These are phyloP conservation scores for Excoecaria cochinchinensis DNA, from an alignment of 345 rosid species.

Conservation along the genomic window DNA sequence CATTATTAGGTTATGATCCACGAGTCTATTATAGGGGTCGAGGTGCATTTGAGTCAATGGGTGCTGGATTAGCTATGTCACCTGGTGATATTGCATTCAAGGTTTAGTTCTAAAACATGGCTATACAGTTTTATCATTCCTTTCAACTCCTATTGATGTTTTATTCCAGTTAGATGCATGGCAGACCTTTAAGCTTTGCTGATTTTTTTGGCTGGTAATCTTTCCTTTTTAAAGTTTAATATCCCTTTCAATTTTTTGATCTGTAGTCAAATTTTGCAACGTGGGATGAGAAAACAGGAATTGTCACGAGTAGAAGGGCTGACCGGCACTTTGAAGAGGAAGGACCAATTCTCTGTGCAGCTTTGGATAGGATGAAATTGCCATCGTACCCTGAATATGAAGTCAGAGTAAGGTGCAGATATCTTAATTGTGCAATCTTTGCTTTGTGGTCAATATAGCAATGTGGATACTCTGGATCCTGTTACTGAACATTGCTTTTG, in stretches of 20 bases:
- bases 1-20: constrained; percentile 86
- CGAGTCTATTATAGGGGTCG: constrained; percentile 88
- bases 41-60: constrained; percentile 98
- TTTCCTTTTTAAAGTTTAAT: background rate
- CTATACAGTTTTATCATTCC: background rate
- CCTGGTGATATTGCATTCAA: constrained; percentile 96
- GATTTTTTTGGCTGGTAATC: background rate
- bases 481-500: background rate
- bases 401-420: constrained; percentile 81
- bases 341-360: constrained; percentile 92
- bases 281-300: constrained; percentile 80
- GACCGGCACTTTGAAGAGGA: constrained; percentile 97
- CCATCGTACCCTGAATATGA: constrained; percentile 86
- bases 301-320: constrained; percentile 84
- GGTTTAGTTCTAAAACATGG: constrained; percentile 22
- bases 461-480: constrained; percentile 1
- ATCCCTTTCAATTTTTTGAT: constrained; percentile 3
- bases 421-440: background rate
- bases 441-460: constrained; percentile 2
- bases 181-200: background rate
- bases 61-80: constrained; percentile 95
- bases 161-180: background rate
- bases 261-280: constrained; percentile 94
- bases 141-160: background rate
- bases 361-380: constrained; percentile 86